Base-by-base conservation (phyloP, 306 rosid species). In the Fragaria nilgerrensis region DNA sequence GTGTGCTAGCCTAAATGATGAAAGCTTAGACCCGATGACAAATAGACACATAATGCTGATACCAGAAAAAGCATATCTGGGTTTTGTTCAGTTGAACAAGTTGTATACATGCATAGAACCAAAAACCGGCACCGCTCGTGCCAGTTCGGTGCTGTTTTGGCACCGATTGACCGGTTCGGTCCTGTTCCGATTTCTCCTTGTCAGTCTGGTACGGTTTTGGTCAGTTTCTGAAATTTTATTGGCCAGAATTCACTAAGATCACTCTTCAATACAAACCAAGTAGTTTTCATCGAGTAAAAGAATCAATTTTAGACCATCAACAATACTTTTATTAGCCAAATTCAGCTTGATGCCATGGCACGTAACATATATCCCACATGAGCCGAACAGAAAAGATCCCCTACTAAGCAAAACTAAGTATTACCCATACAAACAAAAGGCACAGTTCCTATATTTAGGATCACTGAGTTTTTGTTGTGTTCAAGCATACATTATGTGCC, bases 401-500 rank as follows among this genome's bases (percentile, higher is more conserved):
- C 23, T 63, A 32, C 22, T 16, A 34, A 9, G 44, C 68, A 63
- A 22, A 32, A 15, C 44, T 7, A 29, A 15, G 39, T 13, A 61
- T 9, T 61, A 34, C 17, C 12, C 43, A 64, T 64, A 64, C 69
- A 64, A 64, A 64, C 10, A 16, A 15, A 64, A 15, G 29, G n/a
- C 45, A 55, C 22, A 3, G 44, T 14, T 63, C 44, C 68, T 72
- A 16, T 52, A 50, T 72, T 20, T 53, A 56, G 23, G 53, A 22
- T 56, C 47, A 72, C 16, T n/a, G 23, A 58, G 9, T 25, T 37
- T 22, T 37, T 1, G 43, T 2, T 20, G 32, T 19, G 29, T 19
- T 56, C 53, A 74, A 17, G 55, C 70, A 61, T 27, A 74, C 77
- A 74, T 58, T 9, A 19, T 2, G 69, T 27, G 58, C 65, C 49